Percentiles rank a stretch among this genome's conserved stretches.
Evolutionary conservation across 2,329 filamentous ascomycete genomes (phyloP).

Genomic region (Didymella pomorum): DNA sequence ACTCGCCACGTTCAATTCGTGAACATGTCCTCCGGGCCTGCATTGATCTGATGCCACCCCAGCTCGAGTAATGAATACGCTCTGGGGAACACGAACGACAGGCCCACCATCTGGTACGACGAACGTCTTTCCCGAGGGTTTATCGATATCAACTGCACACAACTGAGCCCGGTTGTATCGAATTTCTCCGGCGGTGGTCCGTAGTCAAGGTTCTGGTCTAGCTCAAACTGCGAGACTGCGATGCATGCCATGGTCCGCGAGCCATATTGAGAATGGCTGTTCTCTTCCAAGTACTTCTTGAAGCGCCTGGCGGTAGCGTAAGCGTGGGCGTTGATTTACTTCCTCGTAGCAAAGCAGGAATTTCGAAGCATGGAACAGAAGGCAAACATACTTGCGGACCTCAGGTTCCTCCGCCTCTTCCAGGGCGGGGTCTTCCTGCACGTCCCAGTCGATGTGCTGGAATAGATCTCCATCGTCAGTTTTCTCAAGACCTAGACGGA

Average conservation of each 20-base stretch:
- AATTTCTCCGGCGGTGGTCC: background rate
- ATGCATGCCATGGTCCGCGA: background rate
- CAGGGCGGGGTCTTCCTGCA: conserved; percentile 17
- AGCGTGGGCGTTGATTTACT: background rate
- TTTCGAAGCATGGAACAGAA: too few relatives aligned
- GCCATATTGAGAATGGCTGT: background rate
- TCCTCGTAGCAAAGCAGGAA: too few relatives aligned
- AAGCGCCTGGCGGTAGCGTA: background rate
- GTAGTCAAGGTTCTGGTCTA: background rate
- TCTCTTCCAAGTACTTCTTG: background rate
- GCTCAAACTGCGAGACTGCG: background rate
- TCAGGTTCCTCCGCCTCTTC: conserved; percentile 3
- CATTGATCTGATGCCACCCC: conserved; percentile 1
- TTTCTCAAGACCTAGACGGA: conserved; percentile 12
- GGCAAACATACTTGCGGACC: background rate
- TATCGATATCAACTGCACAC: background rate
- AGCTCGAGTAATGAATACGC: background rate
- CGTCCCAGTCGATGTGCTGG: conserved; percentile 16
- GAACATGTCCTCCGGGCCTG: background rate
- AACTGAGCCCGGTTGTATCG: background rate
- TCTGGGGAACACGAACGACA: background rate
- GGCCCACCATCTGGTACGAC: background rate
- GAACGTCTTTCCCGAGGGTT: background rate
- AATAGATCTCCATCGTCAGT: conserved; percentile 12
- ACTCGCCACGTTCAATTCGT: background rate